Conservation (phyloP, 1,284 basidiomycete species). For the Ceratobasidium sp. region DNA sequence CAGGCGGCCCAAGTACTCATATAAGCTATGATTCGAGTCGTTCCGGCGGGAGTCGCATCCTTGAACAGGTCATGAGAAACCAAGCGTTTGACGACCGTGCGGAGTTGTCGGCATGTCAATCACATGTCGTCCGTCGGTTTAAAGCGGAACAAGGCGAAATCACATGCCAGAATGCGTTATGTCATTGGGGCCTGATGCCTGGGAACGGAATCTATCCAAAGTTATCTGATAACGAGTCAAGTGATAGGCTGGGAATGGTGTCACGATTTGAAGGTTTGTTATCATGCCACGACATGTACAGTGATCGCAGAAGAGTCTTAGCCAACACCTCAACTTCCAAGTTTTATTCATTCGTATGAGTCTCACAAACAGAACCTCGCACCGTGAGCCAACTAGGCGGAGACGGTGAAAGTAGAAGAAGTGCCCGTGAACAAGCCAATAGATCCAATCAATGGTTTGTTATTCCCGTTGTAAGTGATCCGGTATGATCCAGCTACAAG, state of each 20-base stretch:
- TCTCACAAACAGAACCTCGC: too few relatives aligned
- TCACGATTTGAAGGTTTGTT: too few relatives aligned
- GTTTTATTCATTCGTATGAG: too few relatives aligned
- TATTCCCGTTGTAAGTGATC: conserved; percentile 74
- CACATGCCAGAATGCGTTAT: conserved; percentile 19
- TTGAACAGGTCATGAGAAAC: conserved; percentile 33
- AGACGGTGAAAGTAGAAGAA: conserved; percentile 66
- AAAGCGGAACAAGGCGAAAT: conserved; percentile 14
- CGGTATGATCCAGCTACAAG: conserved; percentile 57
- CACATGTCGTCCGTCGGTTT: conserved; percentile 23
- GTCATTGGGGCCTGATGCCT: background rate
- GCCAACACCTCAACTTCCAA: too few relatives aligned
- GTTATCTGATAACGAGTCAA: background rate
- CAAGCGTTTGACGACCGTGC: background rate
- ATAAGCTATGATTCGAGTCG: background rate
- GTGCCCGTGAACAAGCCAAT: conserved; percentile 67
- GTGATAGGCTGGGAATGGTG: too few relatives aligned
- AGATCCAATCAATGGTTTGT: conserved; percentile 65
- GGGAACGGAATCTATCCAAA: background rate
- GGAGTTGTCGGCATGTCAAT: conserved; percentile 24
- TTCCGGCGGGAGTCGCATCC: conserved; percentile 30
- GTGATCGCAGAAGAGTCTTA: too few relatives aligned
- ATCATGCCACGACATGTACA: too few relatives aligned
- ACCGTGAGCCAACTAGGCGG: conserved; percentile 39
- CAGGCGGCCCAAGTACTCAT: conserved; percentile 8